phyloP scores from a whole-genome alignment of 257 asterid species.

The Solanum ahanhuiri region DNA sequence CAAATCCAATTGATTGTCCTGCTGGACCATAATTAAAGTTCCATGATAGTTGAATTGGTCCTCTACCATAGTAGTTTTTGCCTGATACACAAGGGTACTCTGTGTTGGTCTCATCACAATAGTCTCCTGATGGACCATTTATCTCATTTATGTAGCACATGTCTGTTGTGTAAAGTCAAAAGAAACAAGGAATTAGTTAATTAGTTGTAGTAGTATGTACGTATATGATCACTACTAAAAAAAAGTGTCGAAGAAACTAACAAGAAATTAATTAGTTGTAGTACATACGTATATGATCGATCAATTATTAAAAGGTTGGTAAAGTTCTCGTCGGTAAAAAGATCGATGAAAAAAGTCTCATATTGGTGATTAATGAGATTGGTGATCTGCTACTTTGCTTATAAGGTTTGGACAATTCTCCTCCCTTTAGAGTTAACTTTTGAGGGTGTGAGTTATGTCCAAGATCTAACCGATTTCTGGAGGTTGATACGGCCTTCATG shows the following conservation, averaged over 20 bases:
- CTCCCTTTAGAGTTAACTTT: too few species aligned
- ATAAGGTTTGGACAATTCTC: background rate
- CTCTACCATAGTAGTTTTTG: slow-evolving; percentile 35
- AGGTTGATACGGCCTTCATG: too few species aligned
- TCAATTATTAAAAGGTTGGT: background rate
- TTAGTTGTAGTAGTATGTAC: too few species aligned
- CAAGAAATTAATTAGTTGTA: background rate
- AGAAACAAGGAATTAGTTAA: background rate
- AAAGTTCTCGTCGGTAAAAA: background rate
- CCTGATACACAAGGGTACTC: slow-evolving; percentile 28
- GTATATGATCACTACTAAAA: too few species aligned
- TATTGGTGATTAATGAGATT: too few species aligned
- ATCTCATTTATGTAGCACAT: slow-evolving; percentile 15
- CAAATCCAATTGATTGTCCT: slow-evolving; percentile 31
- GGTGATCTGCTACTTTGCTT: too few species aligned
- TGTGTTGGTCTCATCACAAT: slow-evolving; percentile 27
- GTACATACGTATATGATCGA: too few species aligned
- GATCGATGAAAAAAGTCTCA: background rate
- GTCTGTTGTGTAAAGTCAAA: background rate
- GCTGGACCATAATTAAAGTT: slow-evolving; percentile 38
- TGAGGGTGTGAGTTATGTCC: too few species aligned
- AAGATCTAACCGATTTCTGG: too few species aligned
- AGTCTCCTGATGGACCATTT: slow-evolving; percentile 23
- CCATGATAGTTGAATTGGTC: slow-evolving; percentile 25
- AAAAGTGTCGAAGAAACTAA: too few species aligned